phyloP scores from a whole-genome alignment of 2,329 filamentous ascomycete species.

The Aspergillus sp. region DNA sequence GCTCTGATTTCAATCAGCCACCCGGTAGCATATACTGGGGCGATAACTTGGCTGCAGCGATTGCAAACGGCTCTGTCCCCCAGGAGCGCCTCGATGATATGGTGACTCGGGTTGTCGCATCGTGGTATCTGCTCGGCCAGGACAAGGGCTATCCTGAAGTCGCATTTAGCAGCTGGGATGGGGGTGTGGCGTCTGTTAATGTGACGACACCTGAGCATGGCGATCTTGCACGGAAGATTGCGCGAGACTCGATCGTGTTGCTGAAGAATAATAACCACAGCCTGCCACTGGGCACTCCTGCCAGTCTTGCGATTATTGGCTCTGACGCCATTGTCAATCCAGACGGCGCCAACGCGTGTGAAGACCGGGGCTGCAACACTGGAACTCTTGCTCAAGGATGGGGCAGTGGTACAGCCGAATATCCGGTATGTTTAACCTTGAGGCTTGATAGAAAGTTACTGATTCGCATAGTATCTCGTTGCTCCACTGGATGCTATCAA shows the following conservation, averaged over 20 bases:
- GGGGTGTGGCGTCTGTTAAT: constrained; percentile 24
- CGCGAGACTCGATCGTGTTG: constrained; percentile 47
- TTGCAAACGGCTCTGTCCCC: constrained; percentile 61
- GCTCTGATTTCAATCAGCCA: constrained; percentile 37
- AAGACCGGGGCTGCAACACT: constrained; percentile 64
- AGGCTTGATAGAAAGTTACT: no score
- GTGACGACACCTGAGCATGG: constrained; percentile 7
- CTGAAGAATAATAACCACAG: constrained; percentile 46
- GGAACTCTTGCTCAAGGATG: constrained; percentile 71
- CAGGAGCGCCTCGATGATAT: constrained; percentile 61
- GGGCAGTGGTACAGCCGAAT: constrained; percentile 72
- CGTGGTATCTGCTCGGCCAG: constrained; percentile 52
- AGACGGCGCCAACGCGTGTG: constrained; percentile 53
- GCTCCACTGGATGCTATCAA: constrained; percentile 45
- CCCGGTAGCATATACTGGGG: constrained; percentile 28
- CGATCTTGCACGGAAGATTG: constrained; percentile 39
- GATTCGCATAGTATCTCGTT: constrained; percentile 38
- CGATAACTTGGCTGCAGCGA: constrained; percentile 51
- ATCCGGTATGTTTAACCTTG: constrained; percentile 45
- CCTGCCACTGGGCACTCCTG: constrained; percentile 48
- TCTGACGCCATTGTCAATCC: constrained; percentile 49
- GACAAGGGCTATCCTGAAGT: constrained; percentile 45
- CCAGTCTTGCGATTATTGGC: constrained; percentile 51
- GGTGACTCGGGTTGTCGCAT: constrained; percentile 51
- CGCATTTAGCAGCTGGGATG: constrained; percentile 49